Conservation (phyloP, 805 yeast species). For the Starmera quercuum region DNA sequence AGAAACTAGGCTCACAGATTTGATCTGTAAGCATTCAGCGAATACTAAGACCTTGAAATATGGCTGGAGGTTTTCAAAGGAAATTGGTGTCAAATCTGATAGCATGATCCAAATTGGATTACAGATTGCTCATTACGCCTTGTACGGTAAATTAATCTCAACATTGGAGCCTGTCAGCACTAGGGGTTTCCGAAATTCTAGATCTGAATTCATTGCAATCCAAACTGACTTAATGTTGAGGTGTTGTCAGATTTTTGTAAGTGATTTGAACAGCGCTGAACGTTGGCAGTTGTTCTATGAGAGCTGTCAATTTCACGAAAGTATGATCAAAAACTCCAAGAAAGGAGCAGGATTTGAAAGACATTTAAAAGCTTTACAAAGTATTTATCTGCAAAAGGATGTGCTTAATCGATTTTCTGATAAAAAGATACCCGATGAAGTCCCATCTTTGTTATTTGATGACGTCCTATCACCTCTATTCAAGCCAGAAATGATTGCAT, state of each 20-base stretch:
- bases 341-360: slow-evolving; percentile 65
- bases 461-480: slow-evolving; percentile 27
- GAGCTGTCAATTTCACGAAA: slow-evolving; percentile 45
- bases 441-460: slow-evolving; percentile 41
- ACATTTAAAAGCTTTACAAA: slow-evolving; percentile 58
- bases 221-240: slow-evolving; percentile 46
- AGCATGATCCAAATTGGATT: slow-evolving; percentile 86
- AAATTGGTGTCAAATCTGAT: slow-evolving; percentile 80
- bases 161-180: slow-evolving; percentile 88
- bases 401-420: slow-evolving; percentile 37
- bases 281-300: slow-evolving; percentile 44
- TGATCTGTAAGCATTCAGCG: slow-evolving; percentile 72
- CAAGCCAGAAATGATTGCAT: slow-evolving; percentile 38
- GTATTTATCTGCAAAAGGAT: slow-evolving; percentile 43
- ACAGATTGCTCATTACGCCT: slow-evolving; percentile 85
- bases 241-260: slow-evolving; percentile 56
- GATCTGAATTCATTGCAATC: slow-evolving; percentile 63
- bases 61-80: slow-evolving; percentile 71
- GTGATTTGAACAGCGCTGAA: slow-evolving; percentile 36
- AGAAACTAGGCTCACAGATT: slow-evolving; percentile 81
- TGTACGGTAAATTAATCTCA: slow-evolving; percentile 83
- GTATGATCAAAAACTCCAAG: slow-evolving; percentile 42
- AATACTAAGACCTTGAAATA: slow-evolving; percentile 68
- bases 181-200: slow-evolving; percentile 55
- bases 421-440: slow-evolving; percentile 23